Conservation (phyloP, 1,284 basidiomycete genomes). For the Microbotryum violaceum region DNA sequence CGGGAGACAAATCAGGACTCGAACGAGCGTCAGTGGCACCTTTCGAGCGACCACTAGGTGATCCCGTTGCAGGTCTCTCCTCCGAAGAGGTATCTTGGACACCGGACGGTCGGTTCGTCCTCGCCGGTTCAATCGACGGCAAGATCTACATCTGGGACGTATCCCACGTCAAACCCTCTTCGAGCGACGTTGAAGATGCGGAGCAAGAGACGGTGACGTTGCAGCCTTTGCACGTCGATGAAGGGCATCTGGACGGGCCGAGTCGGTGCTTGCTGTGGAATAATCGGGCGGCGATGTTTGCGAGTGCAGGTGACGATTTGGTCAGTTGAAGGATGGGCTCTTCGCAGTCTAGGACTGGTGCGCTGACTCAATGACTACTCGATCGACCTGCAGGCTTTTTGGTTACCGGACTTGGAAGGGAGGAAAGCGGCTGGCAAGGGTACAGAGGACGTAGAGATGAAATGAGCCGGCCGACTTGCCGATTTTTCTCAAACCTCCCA, state of each 20-base stretch:
- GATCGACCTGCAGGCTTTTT: conserved; percentile 56
- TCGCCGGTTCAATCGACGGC: conserved; percentile 67
- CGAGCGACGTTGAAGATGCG: conserved; percentile 7
- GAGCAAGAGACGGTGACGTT: conserved; percentile 43
- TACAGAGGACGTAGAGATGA: too few relatives aligned
- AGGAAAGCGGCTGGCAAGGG: too few relatives aligned
- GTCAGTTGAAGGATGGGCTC: conserved; percentile 48
- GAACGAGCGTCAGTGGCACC: conserved; percentile 44
- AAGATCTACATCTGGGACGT: conserved; percentile 70
- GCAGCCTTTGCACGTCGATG: conserved; percentile 54
- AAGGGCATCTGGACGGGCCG: conserved; percentile 66
- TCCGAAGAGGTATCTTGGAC: conserved; percentile 89
- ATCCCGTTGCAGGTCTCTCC: conserved; percentile 65
- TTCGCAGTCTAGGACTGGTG: background rate
- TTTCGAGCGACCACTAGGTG: conserved; percentile 47
- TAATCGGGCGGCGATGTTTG: conserved; percentile 79
- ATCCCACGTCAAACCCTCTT: conserved; percentile 38
- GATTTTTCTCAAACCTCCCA: too few relatives aligned
- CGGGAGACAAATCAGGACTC: conserved; percentile 4
- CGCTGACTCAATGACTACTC: conserved; percentile 9
- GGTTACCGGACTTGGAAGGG: conserved; percentile 61
- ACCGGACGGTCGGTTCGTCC: conserved; percentile 77
- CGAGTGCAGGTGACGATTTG: conserved; percentile 72
- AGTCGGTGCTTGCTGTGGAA: conserved; percentile 79
- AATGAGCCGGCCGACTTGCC: too few relatives aligned